Conservation (phyloP, 257 asterid species). For the Nicotiana undulata region DNA sequence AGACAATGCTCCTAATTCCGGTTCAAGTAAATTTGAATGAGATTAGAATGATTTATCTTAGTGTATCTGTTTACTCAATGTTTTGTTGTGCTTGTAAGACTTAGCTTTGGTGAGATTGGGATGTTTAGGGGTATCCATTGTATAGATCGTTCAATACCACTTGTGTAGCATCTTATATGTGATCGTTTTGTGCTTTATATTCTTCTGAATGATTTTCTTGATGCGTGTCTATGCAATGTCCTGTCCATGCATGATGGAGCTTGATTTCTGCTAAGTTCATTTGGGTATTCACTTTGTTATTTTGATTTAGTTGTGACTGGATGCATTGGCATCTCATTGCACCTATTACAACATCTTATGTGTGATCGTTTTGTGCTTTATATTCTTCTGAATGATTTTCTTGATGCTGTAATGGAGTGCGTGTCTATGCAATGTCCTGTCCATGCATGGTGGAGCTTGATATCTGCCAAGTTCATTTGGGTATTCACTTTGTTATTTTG, state of each 20-base stretch:
- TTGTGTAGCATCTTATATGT: background rate
- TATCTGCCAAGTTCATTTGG: background rate
- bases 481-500: background rate
- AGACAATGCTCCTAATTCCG: conserved; percentile 13
- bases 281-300: background rate
- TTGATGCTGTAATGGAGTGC: background rate
- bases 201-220: background rate
- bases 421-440: background rate
- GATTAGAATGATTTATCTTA: conserved; percentile 8
- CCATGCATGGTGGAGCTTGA: background rate
- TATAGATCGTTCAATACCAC: background rate
- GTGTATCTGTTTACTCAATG: background rate
- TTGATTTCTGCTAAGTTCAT: background rate
- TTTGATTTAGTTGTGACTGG: background rate
- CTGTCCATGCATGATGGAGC: background rate
- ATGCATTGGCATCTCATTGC: background rate
- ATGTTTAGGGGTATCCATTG: background rate
- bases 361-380: background rate
- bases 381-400: background rate
- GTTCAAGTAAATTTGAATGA: conserved; percentile 29
- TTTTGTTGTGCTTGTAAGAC: background rate
- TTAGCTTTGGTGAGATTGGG: background rate
- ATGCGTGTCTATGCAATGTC: background rate
- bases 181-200: background rate
- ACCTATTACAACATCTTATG: background rate